A percentile compares a stretch with the other conserved stretches of the same genome.
phyloP scores from a whole-genome alignment of 2,329 filamentous ascomycete species.

The Nemania serpens region DNA sequence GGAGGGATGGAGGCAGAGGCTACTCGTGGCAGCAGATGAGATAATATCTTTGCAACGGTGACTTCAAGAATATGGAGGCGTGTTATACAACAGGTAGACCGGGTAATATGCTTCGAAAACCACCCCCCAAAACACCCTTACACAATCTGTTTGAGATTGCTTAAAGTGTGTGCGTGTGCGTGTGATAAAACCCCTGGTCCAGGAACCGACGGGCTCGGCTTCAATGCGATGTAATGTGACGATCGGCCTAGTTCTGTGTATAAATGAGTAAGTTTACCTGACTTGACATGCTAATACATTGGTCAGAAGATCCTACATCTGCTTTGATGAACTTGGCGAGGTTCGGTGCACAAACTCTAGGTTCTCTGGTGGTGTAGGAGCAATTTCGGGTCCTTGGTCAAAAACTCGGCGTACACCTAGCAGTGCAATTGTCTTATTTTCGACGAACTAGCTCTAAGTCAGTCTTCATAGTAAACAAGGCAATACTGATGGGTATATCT shows the following conservation, averaged over 20 bases:
- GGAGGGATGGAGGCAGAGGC: constrained; percentile 22
- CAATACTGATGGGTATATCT: too few species aligned
- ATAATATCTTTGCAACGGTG: constrained; percentile 40
- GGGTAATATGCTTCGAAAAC: constrained; percentile 31
- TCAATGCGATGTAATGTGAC: constrained; percentile 45
- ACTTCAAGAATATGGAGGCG: constrained; percentile 22
- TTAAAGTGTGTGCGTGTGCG: constrained; percentile 31
- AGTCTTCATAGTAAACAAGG: not conserved
- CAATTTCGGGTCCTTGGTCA: not conserved
- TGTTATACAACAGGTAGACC: constrained; percentile 30
- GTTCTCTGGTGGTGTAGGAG: not conserved
- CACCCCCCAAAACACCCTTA: constrained; percentile 27
- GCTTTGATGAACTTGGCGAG: constrained; percentile 20
- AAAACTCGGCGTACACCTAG: not conserved
- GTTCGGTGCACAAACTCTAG: constrained; percentile 24
- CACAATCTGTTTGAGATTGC: constrained; percentile 39
- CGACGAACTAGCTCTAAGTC: not conserved
- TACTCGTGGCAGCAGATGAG: constrained; percentile 17
- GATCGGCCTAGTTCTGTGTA: constrained; percentile 37
- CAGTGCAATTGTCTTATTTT: not conserved
- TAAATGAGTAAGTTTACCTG: constrained; percentile 34
- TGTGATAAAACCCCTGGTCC: constrained; percentile 41
- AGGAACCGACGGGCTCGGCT: constrained; percentile 43
- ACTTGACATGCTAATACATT: constrained; percentile 15
- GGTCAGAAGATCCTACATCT: constrained; percentile 23